These are phyloP conservation scores for Bromus sterilis DNA, from an alignment of 176 grass and related monocot genomes.

Conservation along the genomic window DNA sequence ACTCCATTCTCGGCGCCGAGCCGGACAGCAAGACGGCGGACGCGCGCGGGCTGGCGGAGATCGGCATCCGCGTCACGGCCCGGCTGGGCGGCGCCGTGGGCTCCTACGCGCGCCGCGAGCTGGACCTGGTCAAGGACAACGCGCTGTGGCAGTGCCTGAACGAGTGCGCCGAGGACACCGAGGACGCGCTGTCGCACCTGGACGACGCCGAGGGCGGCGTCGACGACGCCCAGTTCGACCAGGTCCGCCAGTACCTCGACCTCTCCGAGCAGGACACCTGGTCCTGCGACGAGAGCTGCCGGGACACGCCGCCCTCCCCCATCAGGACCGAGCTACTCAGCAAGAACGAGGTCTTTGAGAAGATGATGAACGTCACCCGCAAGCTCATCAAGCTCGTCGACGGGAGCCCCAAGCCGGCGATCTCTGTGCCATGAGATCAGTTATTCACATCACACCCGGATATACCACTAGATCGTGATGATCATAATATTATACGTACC, in stretches of 20 bases:
- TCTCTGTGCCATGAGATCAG: neutral
- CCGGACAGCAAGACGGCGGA: neutral
- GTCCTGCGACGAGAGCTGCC: constrained; percentile 31
- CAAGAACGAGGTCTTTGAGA: constrained; percentile 29
- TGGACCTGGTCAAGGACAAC: constrained; percentile 16
- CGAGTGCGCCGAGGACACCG: constrained; percentile 42
- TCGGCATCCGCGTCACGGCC: neutral
- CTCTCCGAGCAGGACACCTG: constrained; percentile 7
- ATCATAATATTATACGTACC: neutral
- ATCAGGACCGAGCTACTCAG: neutral
- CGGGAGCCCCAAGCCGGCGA: neutral
- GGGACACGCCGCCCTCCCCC: neutral
- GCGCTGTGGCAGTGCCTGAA: constrained; percentile 32
- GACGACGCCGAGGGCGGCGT: constrained; percentile 25
- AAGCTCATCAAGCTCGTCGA: constrained; percentile 12
- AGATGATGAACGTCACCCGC: constrained; percentile 12
- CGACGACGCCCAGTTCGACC: constrained; percentile 10
- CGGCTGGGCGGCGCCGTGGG: neutral
- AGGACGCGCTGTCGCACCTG: constrained; percentile 39
- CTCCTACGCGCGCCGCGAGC: neutral
- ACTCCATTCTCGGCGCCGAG: neutral
- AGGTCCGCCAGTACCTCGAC: constrained; percentile 3
- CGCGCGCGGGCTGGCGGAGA: neutral
- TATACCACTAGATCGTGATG: neutral
- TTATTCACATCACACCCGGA: neutral